Conservation (phyloP, 2,329 filamentous ascomycete species). For the Thelonectria blattea region DNA sequence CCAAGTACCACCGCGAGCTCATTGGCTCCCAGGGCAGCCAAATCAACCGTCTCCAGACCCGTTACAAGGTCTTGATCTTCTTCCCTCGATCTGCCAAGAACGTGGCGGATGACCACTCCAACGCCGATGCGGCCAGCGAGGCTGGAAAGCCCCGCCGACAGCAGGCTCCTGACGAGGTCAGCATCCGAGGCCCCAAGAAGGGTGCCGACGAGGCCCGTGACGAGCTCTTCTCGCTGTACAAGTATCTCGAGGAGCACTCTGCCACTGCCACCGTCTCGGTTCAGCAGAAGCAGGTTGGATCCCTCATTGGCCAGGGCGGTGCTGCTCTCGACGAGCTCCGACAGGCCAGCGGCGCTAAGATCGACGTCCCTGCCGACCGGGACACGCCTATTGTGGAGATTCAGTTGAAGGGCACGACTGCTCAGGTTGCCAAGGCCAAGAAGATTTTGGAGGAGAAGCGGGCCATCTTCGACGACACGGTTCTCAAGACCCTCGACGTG, state of each 20-base stretch:
- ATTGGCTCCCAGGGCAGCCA: constrained; percentile 88
- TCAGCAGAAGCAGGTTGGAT: constrained; percentile 91
- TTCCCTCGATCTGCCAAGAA: constrained; percentile 76
- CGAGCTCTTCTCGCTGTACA: constrained; percentile 85
- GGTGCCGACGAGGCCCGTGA: constrained; percentile 91
- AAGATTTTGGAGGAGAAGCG: constrained; percentile 88
- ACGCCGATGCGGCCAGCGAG: constrained; percentile 73
- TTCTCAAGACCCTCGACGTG: constrained; percentile 84
- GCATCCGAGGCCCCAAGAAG: constrained; percentile 88
- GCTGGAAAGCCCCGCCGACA: constrained; percentile 68
- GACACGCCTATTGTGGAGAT: constrained; percentile 83
- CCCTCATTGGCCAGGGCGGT: constrained; percentile 88
- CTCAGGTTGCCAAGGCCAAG: constrained; percentile 89
- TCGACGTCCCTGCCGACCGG: constrained; percentile 85
- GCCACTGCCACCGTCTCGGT: constrained; percentile 81
- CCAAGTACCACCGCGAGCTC: constrained; percentile 91
- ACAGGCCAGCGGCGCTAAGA: constrained; percentile 81
- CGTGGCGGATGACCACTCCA: constrained; percentile 71
- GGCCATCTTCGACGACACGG: constrained; percentile 86
- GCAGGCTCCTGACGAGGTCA: constrained; percentile 86
- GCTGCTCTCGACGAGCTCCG: constrained; percentile 90
- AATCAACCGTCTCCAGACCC: constrained; percentile 89
- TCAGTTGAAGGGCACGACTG: constrained; percentile 88
- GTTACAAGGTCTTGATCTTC: constrained; percentile 93
- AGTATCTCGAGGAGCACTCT: constrained; percentile 90